Conservation (phyloP, 495 filamentous ascomycete genomes). For the Penicillium ucsense region DNA sequence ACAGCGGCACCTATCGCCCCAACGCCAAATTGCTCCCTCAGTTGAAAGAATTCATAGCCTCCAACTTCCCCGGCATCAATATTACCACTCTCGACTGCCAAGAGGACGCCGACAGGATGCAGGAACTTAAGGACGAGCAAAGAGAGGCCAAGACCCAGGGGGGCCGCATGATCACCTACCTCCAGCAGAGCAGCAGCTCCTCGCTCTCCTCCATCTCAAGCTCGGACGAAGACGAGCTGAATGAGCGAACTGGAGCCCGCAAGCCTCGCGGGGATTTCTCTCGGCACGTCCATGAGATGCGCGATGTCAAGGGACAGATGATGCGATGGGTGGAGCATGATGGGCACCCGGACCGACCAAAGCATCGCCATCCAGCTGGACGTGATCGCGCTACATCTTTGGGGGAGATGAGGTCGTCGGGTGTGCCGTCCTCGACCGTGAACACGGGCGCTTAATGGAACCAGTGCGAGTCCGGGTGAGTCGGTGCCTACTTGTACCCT, state of each 20-base stretch:
- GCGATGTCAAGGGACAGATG: conserved; percentile 33
- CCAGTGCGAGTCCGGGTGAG: no score
- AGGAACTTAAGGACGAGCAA: conserved; percentile 52
- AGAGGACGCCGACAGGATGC: conserved; percentile 53
- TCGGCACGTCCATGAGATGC: conserved; percentile 29
- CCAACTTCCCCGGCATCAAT: conserved; percentile 63
- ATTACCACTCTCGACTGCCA: conserved; percentile 60
- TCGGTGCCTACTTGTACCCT: no score
- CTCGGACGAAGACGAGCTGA: conserved; percentile 65
- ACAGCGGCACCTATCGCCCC: conserved; percentile 86
- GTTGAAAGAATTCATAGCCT: conserved; percentile 56
- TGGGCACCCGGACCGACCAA: conserved; percentile 13
- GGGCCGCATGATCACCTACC: conserved; percentile 51
- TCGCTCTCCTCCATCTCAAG: conserved; percentile 52
- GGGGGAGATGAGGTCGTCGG: background rate
- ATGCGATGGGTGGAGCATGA: conserved; percentile 31
- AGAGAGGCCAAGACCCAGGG: conserved; percentile 52
- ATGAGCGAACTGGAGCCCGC: conserved; percentile 37
- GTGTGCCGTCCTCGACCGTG: background rate
- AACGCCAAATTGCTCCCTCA: conserved; percentile 62
- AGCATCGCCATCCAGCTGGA: conserved; percentile 7
- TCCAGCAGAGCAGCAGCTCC: conserved; percentile 47
- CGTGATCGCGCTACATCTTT: conserved; percentile 15
- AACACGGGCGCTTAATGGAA: background rate
- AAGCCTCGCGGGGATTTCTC: conserved; percentile 23